Base-by-base conservation (phyloP, 495 filamentous ascomycete species). In the Hypoxylon cercidicola region DNA sequence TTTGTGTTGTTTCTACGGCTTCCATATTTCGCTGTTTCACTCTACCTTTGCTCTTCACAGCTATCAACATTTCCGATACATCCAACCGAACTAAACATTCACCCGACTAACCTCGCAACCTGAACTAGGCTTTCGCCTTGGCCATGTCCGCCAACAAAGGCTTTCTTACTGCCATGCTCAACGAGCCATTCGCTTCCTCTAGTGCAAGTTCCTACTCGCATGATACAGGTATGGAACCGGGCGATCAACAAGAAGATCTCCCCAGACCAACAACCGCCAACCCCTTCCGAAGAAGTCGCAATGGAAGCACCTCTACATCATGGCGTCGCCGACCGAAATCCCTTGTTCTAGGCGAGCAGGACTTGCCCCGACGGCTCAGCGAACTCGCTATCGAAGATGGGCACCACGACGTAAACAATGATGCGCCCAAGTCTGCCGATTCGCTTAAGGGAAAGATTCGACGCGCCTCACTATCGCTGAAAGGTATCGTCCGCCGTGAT, bases 401-500 rank as follows among this genome's bases (percentile, higher is more conserved):
- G 39, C 69, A 48, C 35, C 39, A 64, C 16, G 63, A 55, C 13
- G 52, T 40, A 13, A 54, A 65, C 25, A 46, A 44, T 43, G 68
- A 39, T 1, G 66, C 50, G 13, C 54, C 52, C 18, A 58, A 46
- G 49, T 68, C 55, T 46, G 70, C 19, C 54, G 73, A 63, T 50
- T 69, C 51, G 2, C 58, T 84, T 23, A 81, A 78, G 57, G 74
- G 78, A 9, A 78, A 78, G 54, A 65, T 84, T 13, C 77, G 82
- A n/a, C 75, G 80, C 20, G 82, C 82, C 4, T 85, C 83, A 4
- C 40, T 82, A 21, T 84, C 80, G 28, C 62, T 85, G 13, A 82
- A 77, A 65, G 78, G 76, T 5, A 76, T 82, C 25, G 76, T 81
- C 10, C 74, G 77, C 32, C 72, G 79, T 44, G 76, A 80, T 39